Conservation (phyloP, 176 grass and related monocot genomes). For the Cenchrus purpureus region DNA sequence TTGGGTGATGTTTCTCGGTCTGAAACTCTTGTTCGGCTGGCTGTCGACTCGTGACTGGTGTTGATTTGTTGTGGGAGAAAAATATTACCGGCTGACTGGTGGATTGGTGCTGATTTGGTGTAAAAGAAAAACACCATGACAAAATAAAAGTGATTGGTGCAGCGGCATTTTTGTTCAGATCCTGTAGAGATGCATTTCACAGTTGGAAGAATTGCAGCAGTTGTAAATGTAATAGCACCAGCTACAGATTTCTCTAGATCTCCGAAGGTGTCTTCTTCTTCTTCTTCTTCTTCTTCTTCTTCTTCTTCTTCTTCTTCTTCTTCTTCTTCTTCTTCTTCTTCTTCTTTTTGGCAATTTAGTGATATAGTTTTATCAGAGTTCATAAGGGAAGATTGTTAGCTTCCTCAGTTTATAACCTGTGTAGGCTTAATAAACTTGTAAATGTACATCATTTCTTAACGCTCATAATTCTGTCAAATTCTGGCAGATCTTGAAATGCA, state of each 20-base stretch:
- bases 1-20: background rate
- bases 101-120: too few relatives aligned
- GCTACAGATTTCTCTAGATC: constrained; percentile 36
- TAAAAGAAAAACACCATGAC: too few relatives aligned
- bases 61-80: too few relatives aligned
- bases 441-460: constrained; percentile 41
- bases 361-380: constrained; percentile 37
- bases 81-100: too few relatives aligned
- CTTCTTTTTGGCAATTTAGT: constrained; percentile 35
- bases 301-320: constrained; percentile 25
- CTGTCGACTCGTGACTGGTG: too few relatives aligned
- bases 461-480: constrained; percentile 35
- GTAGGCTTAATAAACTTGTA: constrained; percentile 7
- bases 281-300: constrained; percentile 31
- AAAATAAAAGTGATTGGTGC: too few relatives aligned
- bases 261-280: constrained; percentile 1
- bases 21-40: too few relatives aligned
- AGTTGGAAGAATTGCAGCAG: constrained; percentile 32
- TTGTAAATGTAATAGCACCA: constrained; percentile 43
- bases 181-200: constrained; percentile 26
- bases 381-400: constrained; percentile 6
- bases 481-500: constrained; percentile 34
- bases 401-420: constrained; percentile 5
- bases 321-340: constrained; percentile 33
- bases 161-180: background rate